Conservation (phyloP, 2,329 filamentous ascomycete genomes). For the Penicillium sp. region DNA sequence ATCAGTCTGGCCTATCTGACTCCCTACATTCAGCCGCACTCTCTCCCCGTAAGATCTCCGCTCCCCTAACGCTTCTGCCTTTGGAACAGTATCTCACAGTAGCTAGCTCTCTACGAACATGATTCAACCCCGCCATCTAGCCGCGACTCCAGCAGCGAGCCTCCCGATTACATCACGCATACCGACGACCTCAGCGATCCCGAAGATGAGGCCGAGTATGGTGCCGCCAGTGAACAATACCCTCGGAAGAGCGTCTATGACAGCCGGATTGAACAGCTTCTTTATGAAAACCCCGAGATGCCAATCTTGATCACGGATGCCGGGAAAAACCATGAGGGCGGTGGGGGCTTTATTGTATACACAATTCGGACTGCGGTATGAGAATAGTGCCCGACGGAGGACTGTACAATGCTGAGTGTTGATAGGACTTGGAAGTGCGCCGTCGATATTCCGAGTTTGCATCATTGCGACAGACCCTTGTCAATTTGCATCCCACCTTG, state of each 20-base stretch:
- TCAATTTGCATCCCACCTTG: constrained; percentile 87
- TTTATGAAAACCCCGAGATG: constrained; percentile 89
- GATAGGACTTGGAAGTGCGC: constrained; percentile 88
- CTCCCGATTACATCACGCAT: constrained; percentile 56
- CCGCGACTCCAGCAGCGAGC: constrained; percentile 66
- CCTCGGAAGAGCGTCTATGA: constrained; percentile 78
- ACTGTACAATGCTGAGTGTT: constrained; percentile 7
- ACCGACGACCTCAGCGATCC: constrained; percentile 58
- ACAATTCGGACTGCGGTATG: constrained; percentile 90
- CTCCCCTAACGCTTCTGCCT: constrained; percentile 10
- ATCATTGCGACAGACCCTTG: constrained; percentile 82
- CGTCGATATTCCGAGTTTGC: constrained; percentile 96
- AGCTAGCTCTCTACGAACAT: constrained; percentile 56
- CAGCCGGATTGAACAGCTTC: constrained; percentile 93
- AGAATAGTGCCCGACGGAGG: not conserved
- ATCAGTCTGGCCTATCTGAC: constrained; percentile 72
- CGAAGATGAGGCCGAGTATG: constrained; percentile 54
- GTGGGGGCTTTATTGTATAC: constrained; percentile 93
- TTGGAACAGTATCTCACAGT: not conserved
- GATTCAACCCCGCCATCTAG: constrained; percentile 66
- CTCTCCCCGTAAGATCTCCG: constrained; percentile 50
- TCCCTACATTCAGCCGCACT: constrained; percentile 59
- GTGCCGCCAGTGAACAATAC: constrained; percentile 48
- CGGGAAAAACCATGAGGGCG: constrained; percentile 89
- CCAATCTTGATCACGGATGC: constrained; percentile 91